Evolutionary conservation across 2,329 filamentous ascomycete genomes (phyloP), one percentile per base, ranked within the genome.

Genomic region (Colletotrichum sp.): DNA sequence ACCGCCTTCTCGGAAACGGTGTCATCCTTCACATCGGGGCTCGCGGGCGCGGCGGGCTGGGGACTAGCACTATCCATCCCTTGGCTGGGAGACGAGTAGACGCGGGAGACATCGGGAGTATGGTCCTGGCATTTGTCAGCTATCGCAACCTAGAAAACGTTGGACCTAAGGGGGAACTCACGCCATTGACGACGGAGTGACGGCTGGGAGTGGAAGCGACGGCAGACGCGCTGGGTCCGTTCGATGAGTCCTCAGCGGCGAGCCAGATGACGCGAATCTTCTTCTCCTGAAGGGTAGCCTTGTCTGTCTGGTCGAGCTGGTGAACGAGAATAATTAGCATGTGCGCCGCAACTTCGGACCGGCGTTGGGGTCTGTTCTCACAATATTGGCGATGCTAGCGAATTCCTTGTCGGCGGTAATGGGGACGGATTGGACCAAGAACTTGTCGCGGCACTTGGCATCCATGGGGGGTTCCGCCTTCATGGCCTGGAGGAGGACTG

Each of bases 401-500:
- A 95, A 95, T 82, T 98, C 95, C 87, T 96, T 95, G 82, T 98
- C 95, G 78, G 93, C 90, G 26, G 94, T 94, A 79, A 98, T 95
- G 68, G 93, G 90, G 65, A 98, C 95, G 30, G 96, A 98, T 87
- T 99, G 96, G 44, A 99, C 96, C 71, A 99, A 92, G 86, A 99
- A 99, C 89, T 99, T 99, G 90, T 99, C 96, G 85, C 95, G 94
- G 89, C 97, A 99, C 85, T 95, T 96, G 78, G 94, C 93, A 84
- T 98, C 96, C 74, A 89, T 85, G 24, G 96, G 92, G 72, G 96
- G 96, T 82, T 99, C 96, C 83, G 95, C 92, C 89, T 98, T 98
- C 97, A 99, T 98, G 28, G 96, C 96, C 88, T 99, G 97, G 57
- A 99, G 92, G 49, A 99, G 93, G 75, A 99, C 97, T 98, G 60